These are phyloP conservation scores for Emericellopsis cladophorae DNA, from an alignment of 2,329 filamentous ascomycete genomes.

Conservation along the genomic window DNA sequence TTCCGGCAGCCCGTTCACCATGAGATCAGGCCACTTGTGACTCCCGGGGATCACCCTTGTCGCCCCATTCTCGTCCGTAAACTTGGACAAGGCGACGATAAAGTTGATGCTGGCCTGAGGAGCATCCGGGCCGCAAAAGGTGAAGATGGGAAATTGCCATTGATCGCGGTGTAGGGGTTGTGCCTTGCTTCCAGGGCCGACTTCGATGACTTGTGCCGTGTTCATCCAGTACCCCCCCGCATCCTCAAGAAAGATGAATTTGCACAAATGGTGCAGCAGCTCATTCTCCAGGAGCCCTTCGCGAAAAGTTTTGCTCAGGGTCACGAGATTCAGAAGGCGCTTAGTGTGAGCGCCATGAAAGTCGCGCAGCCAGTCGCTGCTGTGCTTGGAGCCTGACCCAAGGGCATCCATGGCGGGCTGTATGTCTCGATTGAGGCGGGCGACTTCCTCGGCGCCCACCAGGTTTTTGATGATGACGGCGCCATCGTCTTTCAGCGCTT, in stretches of 20 bases:
- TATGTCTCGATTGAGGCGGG: conserved; percentile 1
- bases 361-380: conserved; percentile 1
- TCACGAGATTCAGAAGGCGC: conserved; percentile 9
- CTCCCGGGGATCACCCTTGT: conserved; percentile 8
- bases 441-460: conserved; percentile 1
- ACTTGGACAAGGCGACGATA: conserved; percentile 7
- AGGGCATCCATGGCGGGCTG: conserved; percentile 1
- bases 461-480: conserved; percentile 2
- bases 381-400: conserved; percentile 1
- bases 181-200: conserved; percentile 9
- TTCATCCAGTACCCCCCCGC: conserved; percentile 15
- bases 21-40: conserved; percentile 9
- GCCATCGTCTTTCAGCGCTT: not conserved
- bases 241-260: conserved; percentile 8
- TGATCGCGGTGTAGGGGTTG: conserved; percentile 13
- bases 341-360: conserved; percentile 12
- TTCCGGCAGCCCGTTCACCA: not conserved
- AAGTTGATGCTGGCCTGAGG: conserved; percentile 7
- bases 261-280: conserved; percentile 8
- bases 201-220: conserved; percentile 11
- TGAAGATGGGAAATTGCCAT: conserved; percentile 5
- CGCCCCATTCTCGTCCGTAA: conserved; percentile 8
- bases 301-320: conserved; percentile 13
- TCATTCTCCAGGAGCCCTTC: conserved; percentile 13
- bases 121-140: conserved; percentile 2